Percentiles rank a stretch among this genome's conserved stretches.
Conservation (phyloP, 805 yeast genomes). For the Candida insectorum region DNA sequence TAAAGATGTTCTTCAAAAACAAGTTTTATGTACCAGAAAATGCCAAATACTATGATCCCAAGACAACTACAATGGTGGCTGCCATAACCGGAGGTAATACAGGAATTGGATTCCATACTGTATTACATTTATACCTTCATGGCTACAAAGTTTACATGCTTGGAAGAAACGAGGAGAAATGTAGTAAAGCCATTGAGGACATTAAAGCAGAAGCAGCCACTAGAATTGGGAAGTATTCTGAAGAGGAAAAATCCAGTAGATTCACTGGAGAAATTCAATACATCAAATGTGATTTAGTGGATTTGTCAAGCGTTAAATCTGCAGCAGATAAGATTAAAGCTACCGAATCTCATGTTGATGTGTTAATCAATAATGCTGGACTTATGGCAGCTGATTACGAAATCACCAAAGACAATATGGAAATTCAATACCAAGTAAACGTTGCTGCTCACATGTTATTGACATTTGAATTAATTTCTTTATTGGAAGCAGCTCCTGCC, state of each 20-base stretch:
- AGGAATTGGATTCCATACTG: constrained; percentile 41
- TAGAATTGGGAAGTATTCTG: constrained; percentile 13
- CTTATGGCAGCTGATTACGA: constrained; percentile 38
- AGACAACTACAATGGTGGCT: constrained; percentile 23
- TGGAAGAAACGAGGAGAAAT: constrained; percentile 32
- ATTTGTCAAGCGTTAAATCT: constrained; percentile 20
- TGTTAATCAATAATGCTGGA: constrained; percentile 41
- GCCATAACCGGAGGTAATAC: constrained; percentile 39
- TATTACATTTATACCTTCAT: constrained; percentile 36
- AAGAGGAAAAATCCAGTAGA: constrained; percentile 14
- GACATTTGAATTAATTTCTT: constrained; percentile 26
- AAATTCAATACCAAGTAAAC: constrained; percentile 41
- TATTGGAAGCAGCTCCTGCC: constrained; percentile 16
- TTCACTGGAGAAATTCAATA: constrained; percentile 50
- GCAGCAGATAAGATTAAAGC: constrained; percentile 23
- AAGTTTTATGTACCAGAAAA: no score
- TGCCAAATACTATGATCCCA: constrained; percentile 23
- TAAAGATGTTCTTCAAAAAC: no score
- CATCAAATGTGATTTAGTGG: constrained; percentile 55
- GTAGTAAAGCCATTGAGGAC: constrained; percentile 28
- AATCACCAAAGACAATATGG: constrained; percentile 33
- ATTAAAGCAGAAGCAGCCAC: constrained; percentile 29
- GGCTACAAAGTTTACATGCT: constrained; percentile 36
- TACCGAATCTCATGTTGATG: constrained; percentile 25
- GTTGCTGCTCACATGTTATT: constrained; percentile 32